Base-by-base conservation (phyloP, 805 yeast species). In the Lachancea kluyveri region DNA sequence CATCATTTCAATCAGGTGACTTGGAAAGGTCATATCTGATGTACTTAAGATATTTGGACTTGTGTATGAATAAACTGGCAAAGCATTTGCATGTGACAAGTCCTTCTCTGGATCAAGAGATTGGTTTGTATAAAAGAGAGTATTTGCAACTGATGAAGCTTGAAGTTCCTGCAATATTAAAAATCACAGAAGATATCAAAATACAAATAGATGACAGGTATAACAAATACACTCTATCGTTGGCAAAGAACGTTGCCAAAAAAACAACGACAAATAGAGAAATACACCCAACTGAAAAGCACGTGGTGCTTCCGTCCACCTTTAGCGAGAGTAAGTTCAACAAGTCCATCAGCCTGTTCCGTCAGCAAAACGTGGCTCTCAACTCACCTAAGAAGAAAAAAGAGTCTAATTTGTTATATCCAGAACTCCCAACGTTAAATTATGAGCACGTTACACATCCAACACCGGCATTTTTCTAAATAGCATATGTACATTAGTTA, bases 1-100 rank as follows among this genome's bases (percentile, higher is more conserved):
- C 24, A 45, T 50, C 35, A 19, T 35, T 40, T 12, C 50, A 54
- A 13, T 71, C 65, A 25, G 59, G 62, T 10, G 60, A 68, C 17
- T 47, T 58, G 24, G 67, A 64, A 24, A 71, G 69, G 36, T 73
- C 84, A 0, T 79, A 70, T 45, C 53, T 74, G 18, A 55, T 75
- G 33, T 77, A 76, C 45, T 57, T 70, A 26, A 55, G 87, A 35
- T 77, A 73, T 42, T 67, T 78, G 14, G 83, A 79, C 27, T 36
- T 56, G n/a, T 46, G 52, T 35, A 48, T 50, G 21, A 47, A 52
- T 30, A 57, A 48, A 34, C 35, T 57, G 24, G 40, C 57, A 4
- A 39, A 29, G 8, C 62, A 57, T 35, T 52, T 58, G 2, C 49
- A 54, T 17, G 26, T 37, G 10, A 16, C 15, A 16, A 15, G 12